These are phyloP conservation scores for Acer saccharum DNA, from an alignment of 345 rosid genomes.

Conservation along the genomic window DNA sequence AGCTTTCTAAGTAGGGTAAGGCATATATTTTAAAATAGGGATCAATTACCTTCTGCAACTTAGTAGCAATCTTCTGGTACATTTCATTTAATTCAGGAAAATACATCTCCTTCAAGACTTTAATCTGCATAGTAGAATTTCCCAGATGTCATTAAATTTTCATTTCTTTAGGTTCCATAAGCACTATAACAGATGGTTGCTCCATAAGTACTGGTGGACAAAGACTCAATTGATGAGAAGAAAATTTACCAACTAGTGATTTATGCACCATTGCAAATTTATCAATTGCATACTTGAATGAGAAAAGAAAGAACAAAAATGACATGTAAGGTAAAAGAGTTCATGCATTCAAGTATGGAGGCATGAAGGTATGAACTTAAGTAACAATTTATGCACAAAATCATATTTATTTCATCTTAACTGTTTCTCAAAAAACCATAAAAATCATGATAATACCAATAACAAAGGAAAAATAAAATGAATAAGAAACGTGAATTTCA, in stretches of 20 bases:
- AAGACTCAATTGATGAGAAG: neutral
- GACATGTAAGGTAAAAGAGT: neutral
- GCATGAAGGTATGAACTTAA: neutral
- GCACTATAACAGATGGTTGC: neutral
- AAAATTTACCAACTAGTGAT: neutral
- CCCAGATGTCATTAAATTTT: constrained; percentile 20
- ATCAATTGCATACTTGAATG: neutral
- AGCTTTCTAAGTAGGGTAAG: neutral
- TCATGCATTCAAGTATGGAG: neutral
- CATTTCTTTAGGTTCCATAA: neutral
- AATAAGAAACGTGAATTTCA: neutral
- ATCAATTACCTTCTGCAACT: constrained; percentile 62
- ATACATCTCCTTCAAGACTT: constrained; percentile 69
- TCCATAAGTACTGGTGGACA: neutral
- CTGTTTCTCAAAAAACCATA: neutral
- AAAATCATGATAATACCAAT: too few species aligned
- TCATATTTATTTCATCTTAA: neutral
- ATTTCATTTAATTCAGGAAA: constrained; percentile 67
- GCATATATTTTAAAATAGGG: neutral
- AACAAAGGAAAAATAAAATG: neutral
- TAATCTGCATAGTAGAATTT: constrained; percentile 51
- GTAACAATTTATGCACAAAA: neutral
- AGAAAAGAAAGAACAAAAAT: neutral
- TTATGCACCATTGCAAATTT: neutral
- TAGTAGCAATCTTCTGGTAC: constrained; percentile 62